Percentiles rank a stretch among this genome's conserved stretches.
Conservation (phyloP, 2,329 filamentous ascomycete species). For the Microascus cirrosus region DNA sequence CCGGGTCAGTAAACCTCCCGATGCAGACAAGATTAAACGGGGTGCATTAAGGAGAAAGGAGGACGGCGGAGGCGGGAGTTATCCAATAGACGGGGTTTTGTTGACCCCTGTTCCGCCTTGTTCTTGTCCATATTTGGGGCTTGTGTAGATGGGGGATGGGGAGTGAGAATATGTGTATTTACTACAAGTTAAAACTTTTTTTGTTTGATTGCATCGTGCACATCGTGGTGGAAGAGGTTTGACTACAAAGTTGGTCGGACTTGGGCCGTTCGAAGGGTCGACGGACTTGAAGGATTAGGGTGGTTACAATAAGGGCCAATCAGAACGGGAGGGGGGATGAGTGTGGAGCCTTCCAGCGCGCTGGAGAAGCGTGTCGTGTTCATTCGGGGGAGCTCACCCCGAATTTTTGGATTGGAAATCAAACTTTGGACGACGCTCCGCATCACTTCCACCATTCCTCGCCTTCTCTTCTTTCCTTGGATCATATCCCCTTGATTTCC, state of each 20-base stretch:
- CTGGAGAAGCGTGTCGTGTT: neutral
- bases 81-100: neutral
- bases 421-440: neutral
- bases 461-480: too few relatives aligned
- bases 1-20: slow-evolving; percentile 65
- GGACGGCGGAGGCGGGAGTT: neutral
- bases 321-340: too few relatives aligned
- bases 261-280: too few relatives aligned
- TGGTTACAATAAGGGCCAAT: too few relatives aligned
- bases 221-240: neutral
- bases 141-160: neutral
- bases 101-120: neutral
- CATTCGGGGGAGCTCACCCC: neutral
- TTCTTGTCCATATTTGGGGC: neutral
- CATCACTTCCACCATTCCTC: too few relatives aligned
- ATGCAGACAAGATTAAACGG: neutral
- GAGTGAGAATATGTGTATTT: neutral
- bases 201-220: neutral
- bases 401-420: neutral
- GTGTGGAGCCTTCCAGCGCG: too few relatives aligned
- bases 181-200: neutral
- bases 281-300: too few relatives aligned
- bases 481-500: too few relatives aligned
- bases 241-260: neutral
- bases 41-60: neutral